Evolutionary conservation across 768 basidiomycete genomes (phyloP), one percentile per base, ranked within the genome.

Genomic region (Lactarius evosmus): DNA sequence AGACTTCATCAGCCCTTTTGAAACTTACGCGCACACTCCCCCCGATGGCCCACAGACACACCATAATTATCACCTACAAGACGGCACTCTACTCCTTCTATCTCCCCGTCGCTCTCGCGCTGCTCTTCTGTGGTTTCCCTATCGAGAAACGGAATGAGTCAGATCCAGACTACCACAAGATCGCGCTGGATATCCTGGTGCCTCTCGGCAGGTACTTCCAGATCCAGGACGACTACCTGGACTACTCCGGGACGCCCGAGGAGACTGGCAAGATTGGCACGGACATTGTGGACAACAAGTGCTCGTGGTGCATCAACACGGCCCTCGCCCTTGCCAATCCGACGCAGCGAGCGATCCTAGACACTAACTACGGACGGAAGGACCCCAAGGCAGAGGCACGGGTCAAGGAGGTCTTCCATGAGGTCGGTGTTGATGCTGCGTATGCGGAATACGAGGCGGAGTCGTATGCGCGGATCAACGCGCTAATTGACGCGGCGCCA

Each of bases 31-130:
- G 12, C 5, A 5, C 36, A 41, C 25, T 29, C 16, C 3, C 38
- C n/a, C n/a, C 38, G 34, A n/a, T 59, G 1, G 5, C 22, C 30
- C 8, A 17, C 72, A 95, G 93, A 73, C 94, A 98, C 73, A 83
- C 84, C 65, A 83, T 91, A 60, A 98, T 98, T 73, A 95, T 98
- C 57, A 82, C 92, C 66, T 98, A 95, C 85, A 99, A 99, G 78
- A 98, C 96, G 32, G 92, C 96, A 0, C 96, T 84, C 79, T 99
- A 98, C 78, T 97, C 93, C 30, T 98, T 98, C 84, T 97, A 98
- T 79, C 91, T 99, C 67, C 94, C 96, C 52, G 93, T 98, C 67
- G 96, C 96, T 16, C 87, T 95, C 66, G 94, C 94, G 14, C 88
- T 98, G 86, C 83, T 87, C 74, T 79, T 94, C 75, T 83, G 82